Percentiles rank a stretch among this genome's conserved stretches.
phyloP scores from a whole-genome alignment of 2,329 filamentous ascomycete species.

The Thyridium curvatum region DNA sequence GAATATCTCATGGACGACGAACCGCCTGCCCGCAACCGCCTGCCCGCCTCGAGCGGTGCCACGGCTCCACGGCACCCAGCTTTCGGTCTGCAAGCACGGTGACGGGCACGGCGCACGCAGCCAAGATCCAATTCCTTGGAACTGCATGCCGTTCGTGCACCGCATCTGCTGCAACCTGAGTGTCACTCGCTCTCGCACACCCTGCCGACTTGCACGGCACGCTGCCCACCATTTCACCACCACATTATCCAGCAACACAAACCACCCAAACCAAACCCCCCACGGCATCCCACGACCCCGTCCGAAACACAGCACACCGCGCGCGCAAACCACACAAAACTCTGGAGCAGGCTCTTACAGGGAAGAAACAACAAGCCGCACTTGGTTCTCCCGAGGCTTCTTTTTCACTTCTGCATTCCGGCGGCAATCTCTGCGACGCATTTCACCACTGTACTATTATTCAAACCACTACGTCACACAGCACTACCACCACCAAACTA shows the following conservation, averaged over 20 bases:
- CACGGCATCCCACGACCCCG: neutral
- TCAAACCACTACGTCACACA: too few species aligned
- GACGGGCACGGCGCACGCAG: too few species aligned
- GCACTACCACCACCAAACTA: slow-evolving; percentile 9
- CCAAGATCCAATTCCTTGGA: neutral
- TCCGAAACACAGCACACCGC: too few species aligned
- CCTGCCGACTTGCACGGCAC: slow-evolving; percentile 1
- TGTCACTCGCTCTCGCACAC: neutral
- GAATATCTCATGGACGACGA: too few species aligned
- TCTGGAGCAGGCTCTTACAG: slow-evolving; percentile 7
- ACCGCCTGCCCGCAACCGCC: too few species aligned
- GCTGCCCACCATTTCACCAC: neutral
- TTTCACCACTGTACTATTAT: slow-evolving; percentile 13
- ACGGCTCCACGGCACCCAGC: too few species aligned
- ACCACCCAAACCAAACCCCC: neutral
- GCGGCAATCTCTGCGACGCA: slow-evolving; percentile 6
- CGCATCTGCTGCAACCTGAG: neutral
- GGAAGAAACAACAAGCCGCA: slow-evolving; percentile 10
- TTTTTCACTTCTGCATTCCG: slow-evolving; percentile 5
- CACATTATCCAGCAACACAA: neutral
- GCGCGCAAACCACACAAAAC: too few species aligned
- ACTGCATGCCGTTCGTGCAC: neutral
- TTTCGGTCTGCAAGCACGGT: too few species aligned
- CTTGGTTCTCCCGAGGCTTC: slow-evolving; percentile 6
- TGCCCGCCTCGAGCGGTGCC: too few species aligned